Evolutionary conservation across 1,284 basidiomycete genomes (phyloP), one percentile per base, ranked within the genome.

Genomic region (Rhodotorula mucilaginosa): DNA sequence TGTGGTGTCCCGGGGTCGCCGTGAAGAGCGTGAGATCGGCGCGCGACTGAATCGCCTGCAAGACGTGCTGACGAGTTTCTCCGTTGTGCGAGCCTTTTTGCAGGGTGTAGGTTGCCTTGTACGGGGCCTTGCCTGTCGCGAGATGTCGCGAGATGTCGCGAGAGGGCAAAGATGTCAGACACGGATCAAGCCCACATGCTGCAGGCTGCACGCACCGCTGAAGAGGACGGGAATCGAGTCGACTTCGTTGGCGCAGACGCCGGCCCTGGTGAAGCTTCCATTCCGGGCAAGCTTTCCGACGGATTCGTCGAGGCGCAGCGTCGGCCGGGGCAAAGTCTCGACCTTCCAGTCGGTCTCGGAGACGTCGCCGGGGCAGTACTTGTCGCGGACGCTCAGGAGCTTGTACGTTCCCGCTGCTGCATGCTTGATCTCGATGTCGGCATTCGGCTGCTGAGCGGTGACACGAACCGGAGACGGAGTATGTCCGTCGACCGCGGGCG

Each of bases 161-260:
- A 26, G 26, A 26, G 46, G 56, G 39, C 34, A 34, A 34, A 57
- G 46, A 31, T 10, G 26, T 64, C 21, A 58, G 23, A 23, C 34
- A 21, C 12, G 0, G 16, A 56, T 26, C n/a, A 15, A 3, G 10
- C 15, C 74, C 74, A 23, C 71, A 52, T 68, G 58, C 48, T 77
- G 87, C 31, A 58, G 3, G 44, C 12, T n/a, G 8, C 4, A 88
- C 87, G 64, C n/a, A 57, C 63, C 63, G 82, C 84, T 85, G 65
- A 97, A 85, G 52, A 88, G 87, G 51, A 97, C 84, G 66, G 92
- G 89, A 56, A 93, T 90, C 74, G 91, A 87, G 74, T 90, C 90
- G 69, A 87, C 87, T 47, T 85, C 83, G 31, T 90, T 90, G 80
- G 91, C 89, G 79, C 96, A 98, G 39, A 97, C 87, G 1, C 90